These are phyloP conservation scores for Globisporangium iwayamae DNA, from an alignment of 352 stramenopile genomes.

Conservation along the genomic window DNA sequence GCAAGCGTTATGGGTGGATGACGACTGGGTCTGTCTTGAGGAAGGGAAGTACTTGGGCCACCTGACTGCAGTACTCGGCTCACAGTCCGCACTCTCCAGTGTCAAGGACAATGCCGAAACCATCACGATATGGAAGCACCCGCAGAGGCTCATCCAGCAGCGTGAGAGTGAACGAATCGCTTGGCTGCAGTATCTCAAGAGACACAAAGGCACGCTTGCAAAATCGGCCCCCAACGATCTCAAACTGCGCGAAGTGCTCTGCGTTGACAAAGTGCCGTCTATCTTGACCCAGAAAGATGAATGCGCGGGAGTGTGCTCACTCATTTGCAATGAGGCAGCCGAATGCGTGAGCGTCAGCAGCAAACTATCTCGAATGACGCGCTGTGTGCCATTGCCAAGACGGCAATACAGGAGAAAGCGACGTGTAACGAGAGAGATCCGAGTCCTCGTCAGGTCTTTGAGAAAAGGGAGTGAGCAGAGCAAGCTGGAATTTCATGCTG, in stretches of 20 bases:
- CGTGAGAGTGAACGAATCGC: constrained; percentile 25
- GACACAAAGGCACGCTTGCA: neutral
- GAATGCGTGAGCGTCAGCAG: neutral
- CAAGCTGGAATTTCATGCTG: neutral
- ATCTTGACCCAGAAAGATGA: neutral
- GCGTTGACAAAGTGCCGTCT: neutral
- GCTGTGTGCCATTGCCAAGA: neutral
- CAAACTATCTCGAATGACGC: neutral
- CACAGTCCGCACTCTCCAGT: neutral
- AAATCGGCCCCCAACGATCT: neutral
- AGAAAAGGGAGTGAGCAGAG: neutral
- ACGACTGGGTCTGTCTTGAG: constrained; percentile 47
- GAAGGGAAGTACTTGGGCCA: constrained; percentile 30
- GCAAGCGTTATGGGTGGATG: constrained; percentile 32
- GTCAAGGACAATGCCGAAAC: constrained; percentile 15
- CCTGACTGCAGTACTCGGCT: constrained; percentile 14
- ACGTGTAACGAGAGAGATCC: neutral
- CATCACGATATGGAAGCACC: constrained; percentile 34
- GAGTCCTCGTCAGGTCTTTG: neutral
- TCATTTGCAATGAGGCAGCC: neutral
- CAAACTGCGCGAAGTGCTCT: neutral
- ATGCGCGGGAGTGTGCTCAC: neutral
- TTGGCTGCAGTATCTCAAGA: neutral
- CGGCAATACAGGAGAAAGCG: neutral
- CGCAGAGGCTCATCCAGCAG: constrained; percentile 28